These are phyloP conservation scores for Rhodosporidiobolus sp. DNA, from an alignment of 768 basidiomycete genomes.

Conservation along the genomic window DNA sequence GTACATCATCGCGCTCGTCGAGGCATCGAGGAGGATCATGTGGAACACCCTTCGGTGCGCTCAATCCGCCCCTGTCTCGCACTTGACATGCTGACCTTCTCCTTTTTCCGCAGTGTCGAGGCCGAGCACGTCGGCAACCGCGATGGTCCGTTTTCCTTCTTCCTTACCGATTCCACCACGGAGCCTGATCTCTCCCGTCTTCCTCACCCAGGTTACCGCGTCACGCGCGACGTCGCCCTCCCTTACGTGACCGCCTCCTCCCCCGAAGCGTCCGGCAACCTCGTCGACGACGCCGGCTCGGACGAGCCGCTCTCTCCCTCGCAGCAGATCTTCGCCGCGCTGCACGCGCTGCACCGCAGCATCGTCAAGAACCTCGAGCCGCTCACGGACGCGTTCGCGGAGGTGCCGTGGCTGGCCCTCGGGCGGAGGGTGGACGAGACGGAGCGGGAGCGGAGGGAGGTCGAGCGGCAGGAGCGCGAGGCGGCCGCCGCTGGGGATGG, in stretches of 20 bases:
- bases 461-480: not conserved
- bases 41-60: slow-evolving; percentile 74
- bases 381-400: not conserved
- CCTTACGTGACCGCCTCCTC: slow-evolving; percentile 57
- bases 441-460: not conserved
- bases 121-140: slow-evolving; percentile 58
- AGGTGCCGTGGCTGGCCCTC: not conserved
- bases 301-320: not conserved
- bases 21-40: slow-evolving; percentile 74
- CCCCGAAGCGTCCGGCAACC: slow-evolving; percentile 12
- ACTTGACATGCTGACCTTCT: too few relatives aligned
- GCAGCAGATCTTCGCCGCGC: slow-evolving; percentile 3
- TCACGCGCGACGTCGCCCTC: slow-evolving; percentile 77
- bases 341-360: slow-evolving; percentile 9
- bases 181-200: not conserved
- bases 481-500: too few relatives aligned
- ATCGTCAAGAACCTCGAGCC: slow-evolving; percentile 27
- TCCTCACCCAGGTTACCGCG: slow-evolving; percentile 61
- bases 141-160: slow-evolving; percentile 54
- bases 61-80: not conserved
- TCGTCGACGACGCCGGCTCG: slow-evolving; percentile 7
- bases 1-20: slow-evolving; percentile 68
- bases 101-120: slow-evolving; percentile 38
- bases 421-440: not conserved
- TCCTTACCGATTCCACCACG: not conserved